Evolutionary conservation across 1,139 yeast species (phyloP), one percentile per base, ranked within the genome.

Genomic region (Suhomyces atakaporum): DNA sequence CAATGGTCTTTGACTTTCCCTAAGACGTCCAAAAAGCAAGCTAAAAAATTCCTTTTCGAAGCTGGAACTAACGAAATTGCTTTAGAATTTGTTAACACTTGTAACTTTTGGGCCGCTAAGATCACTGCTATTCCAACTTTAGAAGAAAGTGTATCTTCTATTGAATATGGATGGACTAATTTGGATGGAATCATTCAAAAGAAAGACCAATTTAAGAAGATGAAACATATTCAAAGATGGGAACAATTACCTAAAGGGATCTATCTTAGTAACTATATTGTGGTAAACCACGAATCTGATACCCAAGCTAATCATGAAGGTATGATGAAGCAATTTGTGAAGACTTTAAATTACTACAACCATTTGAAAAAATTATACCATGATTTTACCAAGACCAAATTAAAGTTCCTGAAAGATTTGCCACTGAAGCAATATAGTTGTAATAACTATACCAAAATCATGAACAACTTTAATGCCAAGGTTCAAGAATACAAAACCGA

Each of bases 51-150:
- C 39, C 40, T 69, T 21, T 75, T 76, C 49, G 76, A 69, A 51
- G 75, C 95, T 0, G 87, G 88, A 13, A 80, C 88, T 11, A 59
- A 65, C 29, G 85, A 81, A 47, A 75, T 79, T 44, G 94, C 96
- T 1, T 66, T 71, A 33, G 87, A 81, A 53, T 87, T 79, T 56
- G 78, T 85, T 22, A 77, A 83, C 48, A 76, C 92, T 2, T 82
- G 95, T 61, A 88, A 88, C 60, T 88, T 86, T 58, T 88, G 96
- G 96, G 88, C 95, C 2, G 84, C 94, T 3, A 74, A 92, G 47
- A 77, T 84, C 24, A 83, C 95, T 10, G 84, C 89, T 11, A 81
- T 85, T 20, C 96, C 96, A n/a, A 60, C 77, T 1, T 58, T 63
- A 46, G 77, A 72, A 48, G 76, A 71, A 48, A 65, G 86, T 40